A percentile compares a stretch with the other conserved stretches of the same genome.
Conservation (phyloP, 1,139 yeast species). For the Saccharomycopsis phalli region DNA sequence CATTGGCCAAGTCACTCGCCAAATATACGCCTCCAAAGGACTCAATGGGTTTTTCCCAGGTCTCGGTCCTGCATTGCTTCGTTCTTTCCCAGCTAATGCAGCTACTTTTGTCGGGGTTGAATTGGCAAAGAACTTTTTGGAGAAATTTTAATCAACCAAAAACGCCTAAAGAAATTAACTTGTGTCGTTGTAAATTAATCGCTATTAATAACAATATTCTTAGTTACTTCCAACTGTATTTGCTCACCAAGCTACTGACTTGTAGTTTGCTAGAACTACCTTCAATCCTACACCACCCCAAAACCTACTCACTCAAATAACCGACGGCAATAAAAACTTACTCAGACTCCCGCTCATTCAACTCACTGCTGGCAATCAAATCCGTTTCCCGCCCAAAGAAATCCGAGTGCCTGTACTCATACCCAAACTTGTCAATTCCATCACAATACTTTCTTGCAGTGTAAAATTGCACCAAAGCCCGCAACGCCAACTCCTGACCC, state of each 20-base stretch:
- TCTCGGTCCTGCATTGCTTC: slow-evolving; percentile 85
- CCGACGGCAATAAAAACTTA: too few species aligned
- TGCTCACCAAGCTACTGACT: too few species aligned
- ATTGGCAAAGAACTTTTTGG: slow-evolving; percentile 64
- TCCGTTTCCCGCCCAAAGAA: slow-evolving; percentile 36
- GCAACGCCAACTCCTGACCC: slow-evolving; percentile 77
- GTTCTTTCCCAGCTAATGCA: slow-evolving; percentile 97
- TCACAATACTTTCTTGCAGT: slow-evolving; percentile 50
- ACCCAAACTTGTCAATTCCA: slow-evolving; percentile 49
- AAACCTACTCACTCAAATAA: too few species aligned
- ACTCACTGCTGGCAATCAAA: slow-evolving; percentile 20
- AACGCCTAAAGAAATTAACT: too few species aligned
- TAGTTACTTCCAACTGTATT: too few species aligned
- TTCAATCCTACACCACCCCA: too few species aligned
- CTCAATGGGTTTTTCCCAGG: slow-evolving; percentile 95
- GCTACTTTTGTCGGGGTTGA: slow-evolving; percentile 97
- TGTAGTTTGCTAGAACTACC: too few species aligned
- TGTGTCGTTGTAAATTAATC: too few species aligned
- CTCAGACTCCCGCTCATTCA: slow-evolving; percentile 16
- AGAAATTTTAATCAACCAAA: slow-evolving; percentile 24
- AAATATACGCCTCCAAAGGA: slow-evolving; percentile 66
- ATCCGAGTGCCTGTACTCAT: slow-evolving; percentile 32
- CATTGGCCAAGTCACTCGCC: slow-evolving; percentile 55
- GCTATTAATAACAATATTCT: too few species aligned
- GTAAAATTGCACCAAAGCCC: slow-evolving; percentile 75